These are phyloP conservation scores for Trametes cubensis DNA, from an alignment of 768 basidiomycete genomes.

Conservation along the genomic window DNA sequence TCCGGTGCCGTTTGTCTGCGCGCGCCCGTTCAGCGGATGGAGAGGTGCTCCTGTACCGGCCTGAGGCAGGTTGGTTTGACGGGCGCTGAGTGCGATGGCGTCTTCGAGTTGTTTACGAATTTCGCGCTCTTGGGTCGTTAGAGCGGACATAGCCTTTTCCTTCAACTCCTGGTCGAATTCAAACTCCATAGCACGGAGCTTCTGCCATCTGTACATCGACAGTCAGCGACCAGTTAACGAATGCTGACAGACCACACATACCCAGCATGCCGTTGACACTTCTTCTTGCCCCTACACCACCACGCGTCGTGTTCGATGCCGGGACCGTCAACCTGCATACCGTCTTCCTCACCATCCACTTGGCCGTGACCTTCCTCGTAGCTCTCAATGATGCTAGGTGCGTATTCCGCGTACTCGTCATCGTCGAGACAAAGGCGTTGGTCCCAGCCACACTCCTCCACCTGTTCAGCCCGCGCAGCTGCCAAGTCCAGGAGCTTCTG, in stretches of 20 bases:
- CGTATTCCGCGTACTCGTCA: constrained; percentile 74
- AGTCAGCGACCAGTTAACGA: not conserved
- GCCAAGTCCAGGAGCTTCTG: constrained; percentile 71
- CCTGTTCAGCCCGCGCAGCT: constrained; percentile 61
- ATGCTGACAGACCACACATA: constrained; percentile 37
- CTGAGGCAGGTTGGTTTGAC: constrained; percentile 1
- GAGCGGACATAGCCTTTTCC: constrained; percentile 63
- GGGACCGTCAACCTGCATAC: constrained; percentile 40
- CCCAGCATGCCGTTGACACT: constrained; percentile 81
- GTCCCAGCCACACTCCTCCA: constrained; percentile 87
- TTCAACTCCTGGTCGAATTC: constrained; percentile 76
- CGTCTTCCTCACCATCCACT: constrained; percentile 42
- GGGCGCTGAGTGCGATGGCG: constrained; percentile 43
- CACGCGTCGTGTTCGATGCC: constrained; percentile 50
- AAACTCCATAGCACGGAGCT: constrained; percentile 70
- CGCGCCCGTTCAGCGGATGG: constrained; percentile 27
- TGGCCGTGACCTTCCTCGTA: constrained; percentile 49
- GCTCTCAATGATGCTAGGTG: constrained; percentile 65
- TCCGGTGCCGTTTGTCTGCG: constrained; percentile 38
- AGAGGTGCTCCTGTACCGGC: constrained; percentile 18
- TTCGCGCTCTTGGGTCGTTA: constrained; percentile 77
- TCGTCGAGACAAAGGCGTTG: constrained; percentile 83
- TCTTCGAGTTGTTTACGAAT: constrained; percentile 80
- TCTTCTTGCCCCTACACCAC: constrained; percentile 79
- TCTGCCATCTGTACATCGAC: constrained; percentile 67